Percentiles rank a stretch among this genome's conserved stretches.
Conservation (phyloP, 2,329 filamentous ascomycete genomes). For the Atkinsonella hypoxylon region DNA sequence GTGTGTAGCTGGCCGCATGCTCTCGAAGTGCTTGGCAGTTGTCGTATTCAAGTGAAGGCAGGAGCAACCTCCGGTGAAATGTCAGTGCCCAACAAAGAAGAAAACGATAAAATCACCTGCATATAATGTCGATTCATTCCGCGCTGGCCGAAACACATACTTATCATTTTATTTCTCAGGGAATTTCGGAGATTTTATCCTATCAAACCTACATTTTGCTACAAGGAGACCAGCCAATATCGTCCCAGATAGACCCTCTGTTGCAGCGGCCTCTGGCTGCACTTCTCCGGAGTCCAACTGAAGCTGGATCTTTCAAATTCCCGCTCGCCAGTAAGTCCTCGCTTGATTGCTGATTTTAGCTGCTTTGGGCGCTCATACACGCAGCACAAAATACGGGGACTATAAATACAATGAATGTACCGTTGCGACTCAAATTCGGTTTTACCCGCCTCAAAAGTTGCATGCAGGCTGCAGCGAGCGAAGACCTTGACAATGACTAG, state of each 20-base stretch:
- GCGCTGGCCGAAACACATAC: no score
- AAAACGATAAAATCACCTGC: no score
- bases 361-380: background rate
- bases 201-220: no score
- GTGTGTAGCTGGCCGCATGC: background rate
- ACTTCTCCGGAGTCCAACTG: no score
- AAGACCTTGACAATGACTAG: background rate
- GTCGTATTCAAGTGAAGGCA: background rate
- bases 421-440: background rate
- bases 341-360: background rate
- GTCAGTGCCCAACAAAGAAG: no score
- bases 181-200: no score
- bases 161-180: no score
- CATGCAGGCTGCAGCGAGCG: background rate
- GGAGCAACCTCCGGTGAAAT: background rate
- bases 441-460: background rate
- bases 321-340: background rate
- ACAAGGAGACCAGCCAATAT: no score
- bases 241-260: no score
- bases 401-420: background rate
- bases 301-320: no score
- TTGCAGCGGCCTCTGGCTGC: no score
- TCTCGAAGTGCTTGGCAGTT: background rate
- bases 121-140: no score
- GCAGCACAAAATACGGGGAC: background rate